Percentiles rank a stretch among this genome's conserved stretches.
Conservation (phyloP, 371 early-diverging fungal species). For the Parasitella parasitica region DNA sequence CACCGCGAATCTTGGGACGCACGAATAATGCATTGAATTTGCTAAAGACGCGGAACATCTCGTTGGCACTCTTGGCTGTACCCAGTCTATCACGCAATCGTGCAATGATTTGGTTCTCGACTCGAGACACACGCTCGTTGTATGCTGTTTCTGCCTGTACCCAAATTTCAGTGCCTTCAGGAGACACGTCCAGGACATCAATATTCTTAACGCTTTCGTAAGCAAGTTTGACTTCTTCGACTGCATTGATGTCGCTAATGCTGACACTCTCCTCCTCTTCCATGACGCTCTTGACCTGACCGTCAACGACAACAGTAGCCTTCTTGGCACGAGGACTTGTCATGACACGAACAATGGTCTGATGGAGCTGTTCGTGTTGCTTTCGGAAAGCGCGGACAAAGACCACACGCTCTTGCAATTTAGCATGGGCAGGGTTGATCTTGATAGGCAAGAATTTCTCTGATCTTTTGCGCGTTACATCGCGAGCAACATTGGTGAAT, state of each 20-base stretch:
- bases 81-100: conserved; percentile 92
- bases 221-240: conserved; percentile 90
- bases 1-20: conserved; percentile 97
- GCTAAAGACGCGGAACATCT: conserved; percentile 98
- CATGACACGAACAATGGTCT: conserved; percentile 94
- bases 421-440: conserved; percentile 87
- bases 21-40: conserved; percentile 99
- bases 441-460: conserved; percentile 96
- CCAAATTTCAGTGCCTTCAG: conserved; percentile 95
- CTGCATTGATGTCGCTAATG: conserved; percentile 72
- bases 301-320: conserved; percentile 52
- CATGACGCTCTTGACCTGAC: conserved; percentile 48
- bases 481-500: conserved; percentile 93
- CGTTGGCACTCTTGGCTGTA: conserved; percentile 94
- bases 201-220: conserved; percentile 92
- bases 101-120: conserved; percentile 97
- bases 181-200: conserved; percentile 93
- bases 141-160: conserved; percentile 88
- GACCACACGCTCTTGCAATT: conserved; percentile 90
- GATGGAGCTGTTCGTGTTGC: conserved; percentile 95
- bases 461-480: conserved; percentile 87
- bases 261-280: conserved; percentile 63
- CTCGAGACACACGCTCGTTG: conserved; percentile 92
- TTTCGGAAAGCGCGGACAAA: conserved; percentile 91
- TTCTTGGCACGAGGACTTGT: conserved; percentile 62